Evolutionary conservation across 164 flowering plant genomes (phyloP).

Genomic region (Kalanchoe fedtschenkoi): DNA sequence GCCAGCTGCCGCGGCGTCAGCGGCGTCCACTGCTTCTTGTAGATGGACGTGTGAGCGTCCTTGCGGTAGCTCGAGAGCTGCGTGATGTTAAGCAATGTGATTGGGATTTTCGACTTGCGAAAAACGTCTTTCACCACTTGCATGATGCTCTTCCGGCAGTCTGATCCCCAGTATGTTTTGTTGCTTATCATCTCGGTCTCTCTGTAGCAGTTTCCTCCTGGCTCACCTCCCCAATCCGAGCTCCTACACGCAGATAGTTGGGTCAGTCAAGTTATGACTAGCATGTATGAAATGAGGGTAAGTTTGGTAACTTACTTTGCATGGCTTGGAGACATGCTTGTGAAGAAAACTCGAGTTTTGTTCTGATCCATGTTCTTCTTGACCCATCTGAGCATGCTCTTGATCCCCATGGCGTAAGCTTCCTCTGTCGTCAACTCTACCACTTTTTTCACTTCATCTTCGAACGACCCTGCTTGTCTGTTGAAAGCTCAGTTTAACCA

Average conservation of each 20-base stretch:
- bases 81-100: conserved; percentile 74
- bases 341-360: conserved; percentile 55
- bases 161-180: conserved; percentile 63
- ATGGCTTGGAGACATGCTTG: conserved; percentile 69
- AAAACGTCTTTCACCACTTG: conserved; percentile 57
- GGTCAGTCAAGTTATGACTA: background rate
- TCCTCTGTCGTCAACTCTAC: conserved; percentile 39
- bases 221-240: conserved; percentile 61
- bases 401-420: conserved; percentile 56
- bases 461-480: conserved; percentile 38
- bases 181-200: conserved; percentile 54
- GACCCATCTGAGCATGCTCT: conserved; percentile 69
- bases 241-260: conserved; percentile 29
- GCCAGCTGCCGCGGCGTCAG: conserved; percentile 57
- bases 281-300: too few species aligned
- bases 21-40: conserved; percentile 87
- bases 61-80: conserved; percentile 76
- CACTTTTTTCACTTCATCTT: conserved; percentile 38
- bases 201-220: conserved; percentile 58
- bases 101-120: conserved; percentile 41
- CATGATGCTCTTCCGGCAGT: conserved; percentile 55
- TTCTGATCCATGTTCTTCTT: conserved; percentile 39
- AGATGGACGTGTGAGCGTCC: conserved; percentile 80
- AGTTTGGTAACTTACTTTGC: conserved; percentile 23
- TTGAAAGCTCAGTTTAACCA: background rate